Evolutionary conservation across 768 basidiomycete genomes (phyloP), one percentile per base, ranked within the genome.

Genomic region (Leucosporidium creatinivorum): DNA sequence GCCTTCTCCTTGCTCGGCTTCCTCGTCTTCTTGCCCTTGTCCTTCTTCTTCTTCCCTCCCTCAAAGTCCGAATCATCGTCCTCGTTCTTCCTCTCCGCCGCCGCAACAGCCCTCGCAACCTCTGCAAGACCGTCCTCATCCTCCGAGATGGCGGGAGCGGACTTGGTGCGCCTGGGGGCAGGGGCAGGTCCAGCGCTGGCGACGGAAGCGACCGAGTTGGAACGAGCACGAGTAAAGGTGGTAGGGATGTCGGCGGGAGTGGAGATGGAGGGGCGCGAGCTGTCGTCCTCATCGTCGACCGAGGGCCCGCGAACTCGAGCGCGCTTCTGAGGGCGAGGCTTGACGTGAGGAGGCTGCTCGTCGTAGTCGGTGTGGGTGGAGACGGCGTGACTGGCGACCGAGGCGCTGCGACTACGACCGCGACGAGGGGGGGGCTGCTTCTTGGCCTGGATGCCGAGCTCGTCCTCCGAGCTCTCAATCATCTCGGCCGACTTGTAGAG

Each of bases 121-220:
- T 25, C 1, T 19, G 23, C 13, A 31, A 36, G 18, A 8, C 55
- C 61, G 7, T 49, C 66, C n/a, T 67, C 66, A 33, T 67, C 61
- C 49, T 67, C 66, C 48, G 61, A 62, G 4, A 50, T 17, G n/a
- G 54, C 55, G 10, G 51, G 51, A 25, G n/a, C n/a, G 3, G 63
- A 47, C 28, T 25, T 48, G 25, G 2, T 17, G 8, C 25, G 50
- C 33, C 28, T 21, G 2, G 25, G 26, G 19, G 10, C 36, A n/a
- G n/a, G 58, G 25, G 3, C 25, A n/a, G n/a, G n/a, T n/a, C n/a
- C n/a, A n/a, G 33, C 51, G 31, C 39, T 26, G 57, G 9, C 30
- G 52, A 51, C 25, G 18, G 54, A 62, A 48, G 8, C 21, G 54
- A 63, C 15, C 18, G 44, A 47, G 60, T 49, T 5, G 56, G 52